Base-by-base conservation (phyloP, 1,284 basidiomycete genomes). In the Abortiporus biennis region DNA sequence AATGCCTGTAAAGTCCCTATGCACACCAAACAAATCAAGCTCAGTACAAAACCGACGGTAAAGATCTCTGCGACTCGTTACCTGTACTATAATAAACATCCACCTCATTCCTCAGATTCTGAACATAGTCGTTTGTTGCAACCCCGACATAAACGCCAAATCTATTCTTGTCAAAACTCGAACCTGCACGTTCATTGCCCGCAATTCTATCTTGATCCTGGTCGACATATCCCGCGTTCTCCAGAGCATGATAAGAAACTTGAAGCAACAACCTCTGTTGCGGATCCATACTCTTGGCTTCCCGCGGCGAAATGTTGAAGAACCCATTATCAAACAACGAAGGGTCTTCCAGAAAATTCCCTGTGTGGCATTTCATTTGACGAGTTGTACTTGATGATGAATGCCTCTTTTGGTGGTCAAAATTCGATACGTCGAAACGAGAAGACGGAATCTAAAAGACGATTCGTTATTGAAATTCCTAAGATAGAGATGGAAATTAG, bases 71-170 rank as follows among this genome's bases (percentile, higher is more conserved):
- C 17, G 34, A 16, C 12, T 6, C 19, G n/a, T 20, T 50, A 80
- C 84, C 82, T 15, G 83, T 80, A 51, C 72, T 77, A 49, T 85
- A 85, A 50, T 84, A 80, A 2, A 85, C 71, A 50, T 83, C 83
- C 12, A 85, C 71, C 11, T 79, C 65, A 24, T 78, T 61, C 30
- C 71, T 58, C 30, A 85, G 61, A 54, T 85, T 86, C 25, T 80
- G 74, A 1, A 73, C 58, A 48, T 86, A 86, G 53, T 87, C 84
- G 46, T 77, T 69, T 0, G 82, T 85, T 2, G 81, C 76, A 15
- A 67, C 76, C 12, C 84, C 84, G 23, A 86, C 65, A 49, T 74
- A 86, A 40, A 76, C 77, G 0, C 77, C 84, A 49, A 85, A 74
- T 0, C 61, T 69, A 16, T 73, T 72, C 2, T 73, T 71, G 32